Evolutionary conservation across 192 early-diverging fungal species (phyloP).

Genomic region (Backusella mclennaniae): DNA sequence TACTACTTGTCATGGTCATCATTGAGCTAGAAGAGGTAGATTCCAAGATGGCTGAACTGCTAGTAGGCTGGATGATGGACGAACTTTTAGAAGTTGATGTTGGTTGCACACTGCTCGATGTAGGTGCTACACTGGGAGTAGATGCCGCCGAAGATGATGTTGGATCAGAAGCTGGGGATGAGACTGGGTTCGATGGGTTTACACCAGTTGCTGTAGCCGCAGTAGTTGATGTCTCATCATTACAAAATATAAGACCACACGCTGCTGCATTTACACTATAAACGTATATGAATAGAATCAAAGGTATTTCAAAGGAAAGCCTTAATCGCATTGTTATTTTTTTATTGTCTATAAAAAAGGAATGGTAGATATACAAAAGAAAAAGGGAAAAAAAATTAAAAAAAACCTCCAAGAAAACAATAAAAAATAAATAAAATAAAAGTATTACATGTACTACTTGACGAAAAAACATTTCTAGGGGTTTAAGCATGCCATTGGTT

Average conservation of each 20-base stretch:
- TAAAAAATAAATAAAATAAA: slow-evolving; percentile 8
- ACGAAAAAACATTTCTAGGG: background rate
- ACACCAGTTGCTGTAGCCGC: background rate
- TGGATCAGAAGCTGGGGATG: background rate
- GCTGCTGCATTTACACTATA: background rate
- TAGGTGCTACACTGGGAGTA: background rate
- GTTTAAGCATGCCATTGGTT: slow-evolving; percentile 3
- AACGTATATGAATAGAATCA: background rate
- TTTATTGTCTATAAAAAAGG: background rate
- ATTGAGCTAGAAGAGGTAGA: slow-evolving; percentile 1
- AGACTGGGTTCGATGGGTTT: background rate
- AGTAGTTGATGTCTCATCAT: background rate
- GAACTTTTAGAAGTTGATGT: background rate
- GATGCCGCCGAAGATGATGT: background rate
- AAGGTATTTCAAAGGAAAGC: background rate
- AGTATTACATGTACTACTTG: slow-evolving; percentile 1
- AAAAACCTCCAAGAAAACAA: background rate
- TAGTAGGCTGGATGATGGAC: background rate
- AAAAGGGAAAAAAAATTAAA: background rate
- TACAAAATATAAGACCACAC: background rate
- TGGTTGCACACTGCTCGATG: background rate
- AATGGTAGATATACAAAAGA: background rate
- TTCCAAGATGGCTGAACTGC: background rate
- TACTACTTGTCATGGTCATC: background rate
- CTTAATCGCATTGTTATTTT: background rate